Conservation (phyloP, 495 filamentous ascomycete genomes). For the Copromyces sp. region DNA sequence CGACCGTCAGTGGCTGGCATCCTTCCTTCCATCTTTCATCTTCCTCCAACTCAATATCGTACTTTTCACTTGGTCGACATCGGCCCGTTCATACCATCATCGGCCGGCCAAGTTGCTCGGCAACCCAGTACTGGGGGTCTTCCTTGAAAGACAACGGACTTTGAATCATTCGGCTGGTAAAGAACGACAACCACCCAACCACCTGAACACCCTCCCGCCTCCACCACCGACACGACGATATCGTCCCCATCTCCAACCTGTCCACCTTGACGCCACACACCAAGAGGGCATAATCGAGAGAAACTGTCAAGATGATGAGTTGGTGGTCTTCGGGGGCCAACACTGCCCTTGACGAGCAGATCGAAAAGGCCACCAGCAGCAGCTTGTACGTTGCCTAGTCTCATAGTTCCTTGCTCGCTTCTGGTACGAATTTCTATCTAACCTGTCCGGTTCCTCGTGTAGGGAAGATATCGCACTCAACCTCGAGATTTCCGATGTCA, state of each 20-base stretch:
- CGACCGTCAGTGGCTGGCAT: neutral
- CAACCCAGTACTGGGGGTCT: neutral
- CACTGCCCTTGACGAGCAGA: constrained; percentile 87
- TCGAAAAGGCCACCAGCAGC: constrained; percentile 86
- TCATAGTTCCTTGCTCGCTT: neutral
- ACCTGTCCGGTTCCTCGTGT: constrained; percentile 4
- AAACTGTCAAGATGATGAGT: constrained; percentile 54
- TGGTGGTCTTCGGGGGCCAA: constrained; percentile 77
- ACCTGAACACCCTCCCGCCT: neutral
- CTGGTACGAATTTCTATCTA: constrained; percentile 10
- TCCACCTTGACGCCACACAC: constrained; percentile 3
- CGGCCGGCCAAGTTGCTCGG: neutral
- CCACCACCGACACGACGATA: neutral
- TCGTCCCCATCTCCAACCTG: neutral
- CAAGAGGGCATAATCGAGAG: neutral
- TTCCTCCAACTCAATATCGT: neutral
- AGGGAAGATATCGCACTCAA: constrained; percentile 96
- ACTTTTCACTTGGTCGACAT: neutral
- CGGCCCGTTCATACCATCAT: neutral
- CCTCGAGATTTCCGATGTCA: constrained; percentile 92
- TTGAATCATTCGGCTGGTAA: neutral
- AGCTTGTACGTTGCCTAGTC: constrained; percentile 55
- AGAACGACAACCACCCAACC: neutral
- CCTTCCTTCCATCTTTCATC: neutral
- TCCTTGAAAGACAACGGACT: neutral